Conservation (phyloP, 2,329 filamentous ascomycete genomes). For the Fusarium pseudoanthophilum region DNA sequence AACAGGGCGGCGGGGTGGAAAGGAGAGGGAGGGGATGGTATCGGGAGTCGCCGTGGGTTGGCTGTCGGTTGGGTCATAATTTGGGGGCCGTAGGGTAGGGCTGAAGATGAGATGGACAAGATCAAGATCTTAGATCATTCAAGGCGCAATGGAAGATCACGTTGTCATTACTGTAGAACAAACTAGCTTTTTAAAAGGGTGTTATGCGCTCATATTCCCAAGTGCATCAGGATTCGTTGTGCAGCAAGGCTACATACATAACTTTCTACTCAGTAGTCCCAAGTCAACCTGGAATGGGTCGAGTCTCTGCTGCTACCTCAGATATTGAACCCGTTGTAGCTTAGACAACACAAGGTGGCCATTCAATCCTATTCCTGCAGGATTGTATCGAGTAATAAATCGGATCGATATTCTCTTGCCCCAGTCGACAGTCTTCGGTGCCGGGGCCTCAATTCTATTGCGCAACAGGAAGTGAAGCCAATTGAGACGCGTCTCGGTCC, state of each 20-base stretch:
- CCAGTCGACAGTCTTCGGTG: too few species aligned
- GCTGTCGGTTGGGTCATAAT: too few species aligned
- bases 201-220: rapidly evolving
- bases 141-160: background rate
- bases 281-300: rapidly evolving
- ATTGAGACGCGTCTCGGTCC: background rate
- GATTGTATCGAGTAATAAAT: too few species aligned
- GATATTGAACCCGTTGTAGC: too few species aligned
- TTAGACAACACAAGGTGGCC: rapidly evolving
- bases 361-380: rapidly evolving
- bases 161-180: rapidly evolving
- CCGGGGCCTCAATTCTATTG: too few species aligned
- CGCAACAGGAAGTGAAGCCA: background rate
- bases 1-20: background rate
- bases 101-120: background rate
- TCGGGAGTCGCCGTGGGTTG: too few species aligned
- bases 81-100: background rate
- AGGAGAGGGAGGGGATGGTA: background rate
- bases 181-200: rapidly evolving
- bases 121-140: too few species aligned
- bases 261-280: too few species aligned
- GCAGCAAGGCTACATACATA: too few species aligned
- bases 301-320: too few species aligned
- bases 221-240: rapidly evolving
- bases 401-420: too few species aligned